These are phyloP conservation scores for Saccharomycopsis selenospora DNA, from an alignment of 805 yeast genomes.

Conservation along the genomic window DNA sequence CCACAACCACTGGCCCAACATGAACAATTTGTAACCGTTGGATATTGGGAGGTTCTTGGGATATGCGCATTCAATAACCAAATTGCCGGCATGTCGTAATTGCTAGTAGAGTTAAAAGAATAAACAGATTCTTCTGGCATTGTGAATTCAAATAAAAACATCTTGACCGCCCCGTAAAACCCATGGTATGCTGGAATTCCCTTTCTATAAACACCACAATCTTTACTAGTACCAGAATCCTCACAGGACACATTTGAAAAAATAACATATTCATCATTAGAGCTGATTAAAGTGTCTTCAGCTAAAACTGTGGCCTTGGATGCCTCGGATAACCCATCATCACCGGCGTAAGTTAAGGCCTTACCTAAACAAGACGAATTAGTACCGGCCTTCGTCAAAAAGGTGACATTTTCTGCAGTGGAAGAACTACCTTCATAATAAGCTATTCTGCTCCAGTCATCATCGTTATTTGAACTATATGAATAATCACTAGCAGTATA, in stretches of 20 bases:
- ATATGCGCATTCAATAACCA: constrained; percentile 70
- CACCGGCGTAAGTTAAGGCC: constrained; percentile 55
- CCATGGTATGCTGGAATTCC: constrained; percentile 75
- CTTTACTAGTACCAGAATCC: constrained; percentile 42
- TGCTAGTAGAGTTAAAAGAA: constrained; percentile 28
- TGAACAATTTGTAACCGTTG: constrained; percentile 53
- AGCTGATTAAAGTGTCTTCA: constrained; percentile 40
- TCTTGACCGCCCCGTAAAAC: constrained; percentile 55
- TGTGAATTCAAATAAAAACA: constrained; percentile 64
- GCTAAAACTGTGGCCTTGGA: constrained; percentile 40
- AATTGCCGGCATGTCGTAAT: constrained; percentile 65
- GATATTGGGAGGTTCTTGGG: constrained; percentile 70
- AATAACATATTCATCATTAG: constrained; percentile 54
- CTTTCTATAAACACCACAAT: constrained; percentile 70
- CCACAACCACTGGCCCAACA: constrained; percentile 78
- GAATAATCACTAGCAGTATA: constrained; percentile 41
- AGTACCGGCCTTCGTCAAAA: constrained; percentile 56
- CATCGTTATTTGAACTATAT: constrained; percentile 29
- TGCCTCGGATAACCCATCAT: constrained; percentile 49
- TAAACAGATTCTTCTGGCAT: constrained; percentile 50
- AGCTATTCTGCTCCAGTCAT: constrained; percentile 52
- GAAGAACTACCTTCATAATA: constrained; percentile 46
- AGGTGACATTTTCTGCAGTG: constrained; percentile 57
- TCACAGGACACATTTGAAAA: constrained; percentile 55
- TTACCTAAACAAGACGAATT: constrained; percentile 58